Conservation (phyloP, 345 rosid genomes). For the Populus davidiana region DNA sequence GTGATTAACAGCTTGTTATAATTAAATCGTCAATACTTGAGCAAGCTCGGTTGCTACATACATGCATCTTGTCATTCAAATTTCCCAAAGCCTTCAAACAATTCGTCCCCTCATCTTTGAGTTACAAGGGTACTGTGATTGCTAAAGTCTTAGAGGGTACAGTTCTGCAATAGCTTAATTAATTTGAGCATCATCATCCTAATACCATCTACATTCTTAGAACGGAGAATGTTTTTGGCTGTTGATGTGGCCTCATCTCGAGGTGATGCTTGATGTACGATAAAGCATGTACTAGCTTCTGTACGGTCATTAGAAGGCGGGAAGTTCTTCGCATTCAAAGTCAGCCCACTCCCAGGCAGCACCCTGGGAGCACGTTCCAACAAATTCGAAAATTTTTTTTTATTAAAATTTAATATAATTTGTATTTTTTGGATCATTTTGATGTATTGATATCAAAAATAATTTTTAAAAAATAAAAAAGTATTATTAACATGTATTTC, state of each 20-base stretch:
- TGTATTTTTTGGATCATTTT: no score
- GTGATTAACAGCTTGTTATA: background rate
- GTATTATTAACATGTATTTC: no score
- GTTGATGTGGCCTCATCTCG: background rate
- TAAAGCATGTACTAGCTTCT: background rate
- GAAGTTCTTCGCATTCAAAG: background rate
- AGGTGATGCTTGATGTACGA: background rate
- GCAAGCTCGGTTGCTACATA: background rate
- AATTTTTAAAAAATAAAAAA: no score
- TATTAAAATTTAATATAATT: no score
- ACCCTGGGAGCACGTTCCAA: no score
- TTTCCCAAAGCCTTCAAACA: background rate
- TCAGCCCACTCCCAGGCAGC: background rate
- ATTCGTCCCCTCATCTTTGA: background rate
- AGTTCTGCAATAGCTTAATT: background rate
- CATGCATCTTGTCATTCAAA: background rate
- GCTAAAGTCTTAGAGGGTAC: background rate
- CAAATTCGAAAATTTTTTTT: no score
- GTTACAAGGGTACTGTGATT: background rate
- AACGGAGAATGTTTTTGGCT: no score
- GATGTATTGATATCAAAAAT: no score
- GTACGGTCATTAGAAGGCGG: background rate
- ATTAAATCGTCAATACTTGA: background rate
- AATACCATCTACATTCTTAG: background rate
- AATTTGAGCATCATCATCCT: no score